Evolutionary conservation across 495 filamentous ascomycete species (phyloP).

Genomic region (Platismatia glauca): DNA sequence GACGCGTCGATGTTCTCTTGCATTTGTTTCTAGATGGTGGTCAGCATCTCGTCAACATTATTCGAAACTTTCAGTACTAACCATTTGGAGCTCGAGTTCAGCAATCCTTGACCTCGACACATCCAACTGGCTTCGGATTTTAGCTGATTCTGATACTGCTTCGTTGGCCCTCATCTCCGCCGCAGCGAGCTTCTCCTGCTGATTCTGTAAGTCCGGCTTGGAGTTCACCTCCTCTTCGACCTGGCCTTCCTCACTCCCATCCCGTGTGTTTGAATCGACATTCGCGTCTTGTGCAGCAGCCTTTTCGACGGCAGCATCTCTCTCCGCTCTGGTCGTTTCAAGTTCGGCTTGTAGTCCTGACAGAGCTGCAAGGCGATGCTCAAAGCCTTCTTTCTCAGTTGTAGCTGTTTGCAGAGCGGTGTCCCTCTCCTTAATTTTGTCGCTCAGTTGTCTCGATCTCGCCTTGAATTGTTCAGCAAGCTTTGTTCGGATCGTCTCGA

Average conservation of each 20-base stretch:
- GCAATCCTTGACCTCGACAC: slow-evolving; percentile 29
- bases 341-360: slow-evolving; percentile 38
- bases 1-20: slow-evolving; percentile 25
- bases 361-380: slow-evolving; percentile 27
- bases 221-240: slow-evolving; percentile 30
- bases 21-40: slow-evolving; percentile 22
- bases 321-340: slow-evolving; percentile 36
- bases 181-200: slow-evolving; percentile 41
- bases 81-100: slow-evolving; percentile 32
- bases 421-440: slow-evolving; percentile 44
- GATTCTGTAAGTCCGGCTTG: slow-evolving; percentile 32
- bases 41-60: slow-evolving; percentile 9
- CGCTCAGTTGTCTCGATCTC: slow-evolving; percentile 42
- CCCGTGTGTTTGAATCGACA: slow-evolving; percentile 11
- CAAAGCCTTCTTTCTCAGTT: slow-evolving; percentile 43
- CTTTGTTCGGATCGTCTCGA: slow-evolving; percentile 40
- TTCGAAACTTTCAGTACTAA: not conserved
- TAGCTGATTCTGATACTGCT: slow-evolving; percentile 20
- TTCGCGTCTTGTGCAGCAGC: slow-evolving; percentile 16
- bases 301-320: slow-evolving; percentile 34
- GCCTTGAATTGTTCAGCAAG: slow-evolving; percentile 56
- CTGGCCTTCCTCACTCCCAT: slow-evolving; percentile 25
- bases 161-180: slow-evolving; percentile 40
- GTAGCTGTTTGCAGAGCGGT: slow-evolving; percentile 34
- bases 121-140: slow-evolving; percentile 19